Conservation (phyloP, 352 stramenopile genomes). For the Thalassiosira mediterranea region DNA sequence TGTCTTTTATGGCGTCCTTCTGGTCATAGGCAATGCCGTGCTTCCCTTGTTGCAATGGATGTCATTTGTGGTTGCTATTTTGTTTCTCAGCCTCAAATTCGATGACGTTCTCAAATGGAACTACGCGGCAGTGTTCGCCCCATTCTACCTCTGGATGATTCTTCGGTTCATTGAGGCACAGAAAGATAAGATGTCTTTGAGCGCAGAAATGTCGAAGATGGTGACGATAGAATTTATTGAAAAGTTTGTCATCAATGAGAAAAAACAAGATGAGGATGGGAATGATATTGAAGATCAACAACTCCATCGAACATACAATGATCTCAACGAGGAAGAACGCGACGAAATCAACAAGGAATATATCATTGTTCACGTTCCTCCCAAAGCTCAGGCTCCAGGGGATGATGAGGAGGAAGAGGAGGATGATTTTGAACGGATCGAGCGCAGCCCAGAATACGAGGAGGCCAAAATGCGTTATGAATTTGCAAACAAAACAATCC, state of each 20-base stretch:
- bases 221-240: constrained; percentile 71
- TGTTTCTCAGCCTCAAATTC: constrained; percentile 58
- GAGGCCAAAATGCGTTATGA: constrained; percentile 53
- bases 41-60: constrained; percentile 50
- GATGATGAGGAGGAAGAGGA: constrained; percentile 43
- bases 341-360: constrained; percentile 60
- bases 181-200: constrained; percentile 33
- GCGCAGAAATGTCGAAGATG: constrained; percentile 58
- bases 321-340: constrained; percentile 57
- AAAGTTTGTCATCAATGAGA: constrained; percentile 65
- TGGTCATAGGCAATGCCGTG: constrained; percentile 53
- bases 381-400: constrained; percentile 33
- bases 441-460: constrained; percentile 68
- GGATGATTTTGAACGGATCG: constrained; percentile 59
- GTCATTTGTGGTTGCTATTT: constrained; percentile 27
- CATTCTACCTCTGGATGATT: constrained; percentile 65
- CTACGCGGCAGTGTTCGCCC: constrained; percentile 63
- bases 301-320: constrained; percentile 56
- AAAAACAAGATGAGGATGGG: constrained; percentile 53
- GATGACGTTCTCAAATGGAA: constrained; percentile 39
- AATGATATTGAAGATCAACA: constrained; percentile 49
- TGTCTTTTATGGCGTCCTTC: constrained; percentile 37
- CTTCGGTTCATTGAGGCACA: constrained; percentile 44
- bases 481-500: constrained; percentile 42
- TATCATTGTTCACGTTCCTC: constrained; percentile 65